Percentiles rank a stretch among this genome's conserved stretches.
phyloP scores from a whole-genome alignment of 805 yeast genomes.

The Debaryomyces maramus region DNA sequence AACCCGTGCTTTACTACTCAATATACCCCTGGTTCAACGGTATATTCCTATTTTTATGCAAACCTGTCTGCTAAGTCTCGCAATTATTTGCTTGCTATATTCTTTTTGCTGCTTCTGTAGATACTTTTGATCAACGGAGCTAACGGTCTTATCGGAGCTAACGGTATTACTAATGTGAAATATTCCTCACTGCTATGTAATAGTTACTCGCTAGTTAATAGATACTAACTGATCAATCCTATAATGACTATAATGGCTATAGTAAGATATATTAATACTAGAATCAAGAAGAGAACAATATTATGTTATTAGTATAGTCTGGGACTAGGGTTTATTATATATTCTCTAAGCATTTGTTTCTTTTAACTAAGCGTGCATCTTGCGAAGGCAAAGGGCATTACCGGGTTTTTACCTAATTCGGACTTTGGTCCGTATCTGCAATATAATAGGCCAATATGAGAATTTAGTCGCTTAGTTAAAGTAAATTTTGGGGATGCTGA shows the following conservation, averaged over 20 bases:
- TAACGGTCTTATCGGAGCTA: no score
- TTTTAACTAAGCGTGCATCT: background rate
- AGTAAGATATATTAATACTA: background rate
- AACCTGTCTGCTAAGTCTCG: background rate
- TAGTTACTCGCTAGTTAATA: no score
- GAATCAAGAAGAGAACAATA: background rate
- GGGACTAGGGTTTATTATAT: conserved; percentile 3
- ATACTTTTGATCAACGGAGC: no score
- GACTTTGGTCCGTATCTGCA: background rate
- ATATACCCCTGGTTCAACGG: conserved; percentile 1
- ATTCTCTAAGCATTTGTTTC: background rate
- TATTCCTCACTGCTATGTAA: no score
- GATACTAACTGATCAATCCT: background rate
- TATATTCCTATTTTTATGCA: conserved; percentile 1
- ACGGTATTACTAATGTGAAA: no score
- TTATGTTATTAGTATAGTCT: background rate
- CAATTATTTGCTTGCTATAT: background rate
- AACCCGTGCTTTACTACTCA: background rate
- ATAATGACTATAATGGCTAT: background rate
- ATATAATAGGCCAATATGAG: background rate
- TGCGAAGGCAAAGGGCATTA: background rate
- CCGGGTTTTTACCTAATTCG: background rate
- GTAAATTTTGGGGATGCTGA: background rate
- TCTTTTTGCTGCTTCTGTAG: no score
- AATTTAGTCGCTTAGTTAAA: background rate